These are phyloP conservation scores for Centrapalus pauciflorus DNA, from an alignment of 129 eudicot species.

Conservation along the genomic window DNA sequence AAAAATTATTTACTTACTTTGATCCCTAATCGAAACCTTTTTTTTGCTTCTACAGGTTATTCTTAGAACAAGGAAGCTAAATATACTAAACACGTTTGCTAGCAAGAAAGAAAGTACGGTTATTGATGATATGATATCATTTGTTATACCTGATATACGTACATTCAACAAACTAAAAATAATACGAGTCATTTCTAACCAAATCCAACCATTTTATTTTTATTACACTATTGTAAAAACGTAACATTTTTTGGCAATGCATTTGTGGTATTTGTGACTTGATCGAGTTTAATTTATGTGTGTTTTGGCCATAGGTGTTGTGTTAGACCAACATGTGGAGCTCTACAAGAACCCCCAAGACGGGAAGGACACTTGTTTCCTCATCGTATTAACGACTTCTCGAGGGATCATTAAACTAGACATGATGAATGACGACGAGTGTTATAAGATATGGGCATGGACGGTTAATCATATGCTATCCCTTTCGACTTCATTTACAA, in stretches of 20 bases:
- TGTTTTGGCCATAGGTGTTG: slow-evolving; percentile 39
- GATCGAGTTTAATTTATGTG: not conserved
- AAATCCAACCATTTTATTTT: not conserved
- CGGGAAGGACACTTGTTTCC: slow-evolving; percentile 58
- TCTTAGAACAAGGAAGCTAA: slow-evolving; percentile 59
- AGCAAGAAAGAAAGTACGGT: slow-evolving; percentile 68
- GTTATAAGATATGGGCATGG: slow-evolving; percentile 71
- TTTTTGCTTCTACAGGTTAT: slow-evolving; percentile 45
- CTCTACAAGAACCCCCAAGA: slow-evolving; percentile 60
- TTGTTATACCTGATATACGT: not conserved
- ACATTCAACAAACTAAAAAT: too few relatives aligned
- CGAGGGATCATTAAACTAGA: slow-evolving; percentile 76
- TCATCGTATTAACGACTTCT: slow-evolving; percentile 59
- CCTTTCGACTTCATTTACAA: slow-evolving; percentile 49
- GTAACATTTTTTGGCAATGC: not conserved
- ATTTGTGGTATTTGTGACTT: not conserved
- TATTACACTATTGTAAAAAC: too few relatives aligned
- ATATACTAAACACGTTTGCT: slow-evolving; percentile 52
- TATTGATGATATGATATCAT: not conserved
- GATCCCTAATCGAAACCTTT: not conserved
- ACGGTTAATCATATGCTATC: slow-evolving; percentile 65
- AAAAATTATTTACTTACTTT: too few relatives aligned
- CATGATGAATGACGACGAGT: slow-evolving; percentile 62
- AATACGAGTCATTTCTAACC: too few relatives aligned
- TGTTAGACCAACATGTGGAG: slow-evolving; percentile 65